Conservation (phyloP, 2,329 filamentous ascomycete genomes). For the Pseudonectria buxi region DNA sequence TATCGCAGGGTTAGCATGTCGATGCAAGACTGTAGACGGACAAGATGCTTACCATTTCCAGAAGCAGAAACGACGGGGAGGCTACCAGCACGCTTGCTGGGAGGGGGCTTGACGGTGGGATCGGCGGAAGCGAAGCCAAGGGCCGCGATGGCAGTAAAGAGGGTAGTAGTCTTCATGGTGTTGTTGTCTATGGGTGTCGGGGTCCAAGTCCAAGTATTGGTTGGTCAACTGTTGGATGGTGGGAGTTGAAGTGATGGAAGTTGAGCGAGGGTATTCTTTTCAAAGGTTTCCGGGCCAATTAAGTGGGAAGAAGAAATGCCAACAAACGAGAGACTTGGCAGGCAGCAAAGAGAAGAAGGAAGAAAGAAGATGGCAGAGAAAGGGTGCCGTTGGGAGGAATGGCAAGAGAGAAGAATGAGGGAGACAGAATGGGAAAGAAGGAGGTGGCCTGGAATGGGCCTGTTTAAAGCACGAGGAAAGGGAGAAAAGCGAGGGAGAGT, state of each 20-base stretch:
- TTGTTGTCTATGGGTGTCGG: no score
- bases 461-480: conserved; percentile 13
- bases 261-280: no score
- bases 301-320: no score
- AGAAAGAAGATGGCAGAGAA: neutral
- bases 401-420: conserved; percentile 17
- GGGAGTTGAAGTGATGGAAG: neutral
- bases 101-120: conserved; percentile 45
- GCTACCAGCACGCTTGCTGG: conserved; percentile 40
- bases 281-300: no score
- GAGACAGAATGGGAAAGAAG: conserved; percentile 10
- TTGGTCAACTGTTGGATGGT: no score
- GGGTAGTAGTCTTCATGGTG: conserved; percentile 43
- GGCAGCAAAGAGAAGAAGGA: neutral
- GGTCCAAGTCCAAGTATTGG: no score
- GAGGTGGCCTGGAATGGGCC: conserved; percentile 13
- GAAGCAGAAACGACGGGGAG: conserved; percentile 46
- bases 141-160: conserved; percentile 44
- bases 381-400: conserved; percentile 5
- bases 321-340: no score
- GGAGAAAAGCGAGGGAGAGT: conserved; percentile 10
- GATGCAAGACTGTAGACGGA: neutral
- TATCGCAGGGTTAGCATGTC: conserved; percentile 17
- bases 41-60: conserved; percentile 45
- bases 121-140: conserved; percentile 37